Base-by-base conservation (phyloP, 805 yeast genomes). In the Metschnikowia shivogae region DNA sequence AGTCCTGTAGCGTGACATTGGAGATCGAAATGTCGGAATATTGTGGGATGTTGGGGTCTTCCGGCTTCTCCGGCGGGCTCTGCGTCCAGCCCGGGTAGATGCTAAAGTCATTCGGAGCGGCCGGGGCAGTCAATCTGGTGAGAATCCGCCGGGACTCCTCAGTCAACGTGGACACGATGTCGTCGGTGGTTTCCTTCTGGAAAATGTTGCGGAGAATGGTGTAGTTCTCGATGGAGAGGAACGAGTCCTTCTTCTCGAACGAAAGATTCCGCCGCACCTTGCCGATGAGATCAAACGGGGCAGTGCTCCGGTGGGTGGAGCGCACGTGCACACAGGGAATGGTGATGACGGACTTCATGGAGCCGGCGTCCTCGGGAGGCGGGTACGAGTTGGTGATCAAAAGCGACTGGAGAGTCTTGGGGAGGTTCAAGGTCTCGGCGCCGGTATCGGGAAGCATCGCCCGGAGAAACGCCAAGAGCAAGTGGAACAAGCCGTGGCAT, bases 401-500 rank as follows among this genome's bases (percentile, higher is more conserved):
- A 36, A 86, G 65, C 22, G 80, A 73, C 54, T 84, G 88, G 43
- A 88, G 68, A 0, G 85, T 68, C 53, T 77, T 77, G 36, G 95
- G 95, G 35, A 87, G 64, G 46, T 73, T 77, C 32, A 76, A 58
- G 26, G 79, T 70, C 31, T 77, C 81, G 39, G 76, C 72, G 48
- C 81, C 87, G 43, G 77, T 76, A 14, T 80, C 82, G 1, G 88
- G 85, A 24, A 87, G 74, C 81, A 86, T 84, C 14, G 95, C 81
- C 50, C 90, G 76, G 47, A 89, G 65, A 56, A 88, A 89, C 2
- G 96, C 77, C 29, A 88, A 64, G 20, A 88, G 70, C 28, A 89
- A 63, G 62, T 89, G 97, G 57, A 86, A 85, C 67, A 88, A 77
- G 0, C 96, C 97, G 59, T 86, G 88, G 5, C 93, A 82, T 2